Evolutionary conservation across 192 early-diverging fungal species (phyloP).

Genomic region (Gigaspora rosea): DNA sequence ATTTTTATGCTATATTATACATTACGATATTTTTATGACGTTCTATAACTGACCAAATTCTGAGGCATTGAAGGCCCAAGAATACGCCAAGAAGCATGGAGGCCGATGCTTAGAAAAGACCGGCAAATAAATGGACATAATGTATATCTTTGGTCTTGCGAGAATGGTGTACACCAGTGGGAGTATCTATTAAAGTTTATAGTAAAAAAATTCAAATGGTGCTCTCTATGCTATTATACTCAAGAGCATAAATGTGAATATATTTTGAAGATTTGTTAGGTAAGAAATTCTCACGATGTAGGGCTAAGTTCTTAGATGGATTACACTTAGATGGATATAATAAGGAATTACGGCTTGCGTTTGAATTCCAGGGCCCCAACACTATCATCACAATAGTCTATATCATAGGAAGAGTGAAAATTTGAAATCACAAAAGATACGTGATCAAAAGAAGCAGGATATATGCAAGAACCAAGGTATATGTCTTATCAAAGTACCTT

Average conservation of each 20-base stretch:
- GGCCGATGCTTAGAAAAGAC: neutral
- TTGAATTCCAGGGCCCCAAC: neutral
- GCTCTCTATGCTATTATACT: neutral
- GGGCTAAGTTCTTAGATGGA: neutral
- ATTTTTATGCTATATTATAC: no score
- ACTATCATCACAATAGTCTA: neutral
- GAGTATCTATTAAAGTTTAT: neutral
- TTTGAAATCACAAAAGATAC: neutral
- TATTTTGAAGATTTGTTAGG: constrained; percentile 22
- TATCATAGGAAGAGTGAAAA: neutral
- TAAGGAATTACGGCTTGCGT: constrained; percentile 1
- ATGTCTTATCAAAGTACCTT: constrained; percentile 3
- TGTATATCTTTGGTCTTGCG: constrained; percentile 22
- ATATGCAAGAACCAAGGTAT: constrained; percentile 10
- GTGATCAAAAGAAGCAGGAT: constrained; percentile 18
- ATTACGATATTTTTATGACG: no score
- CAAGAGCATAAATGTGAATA: neutral
- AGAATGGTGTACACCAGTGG: neutral
- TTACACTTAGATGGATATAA: constrained; percentile 2
- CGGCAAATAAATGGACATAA: neutral
- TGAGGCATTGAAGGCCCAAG: no score
- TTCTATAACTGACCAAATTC: no score
- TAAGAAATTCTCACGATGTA: constrained; percentile 9
- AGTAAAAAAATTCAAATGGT: constrained; percentile 5
- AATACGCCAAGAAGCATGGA: neutral